Percentiles rank a stretch among this genome's conserved stretches.
phyloP scores from a whole-genome alignment of 2,329 filamentous ascomycete species.

The Coleophoma cylindrospora region DNA sequence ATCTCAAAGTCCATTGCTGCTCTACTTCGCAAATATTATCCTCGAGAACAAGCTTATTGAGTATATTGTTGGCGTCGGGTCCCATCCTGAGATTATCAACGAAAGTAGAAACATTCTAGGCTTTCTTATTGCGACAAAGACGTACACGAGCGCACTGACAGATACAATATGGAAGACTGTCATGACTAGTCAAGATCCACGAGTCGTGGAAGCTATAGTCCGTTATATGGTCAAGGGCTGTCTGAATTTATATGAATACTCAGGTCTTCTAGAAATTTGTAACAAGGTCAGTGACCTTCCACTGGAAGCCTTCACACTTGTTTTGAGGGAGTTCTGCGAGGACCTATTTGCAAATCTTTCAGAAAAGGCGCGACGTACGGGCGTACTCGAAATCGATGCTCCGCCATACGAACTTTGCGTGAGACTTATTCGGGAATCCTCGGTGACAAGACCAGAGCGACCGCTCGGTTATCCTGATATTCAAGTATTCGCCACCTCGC shows the following conservation, averaged over 20 bases:
- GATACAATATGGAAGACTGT: slow-evolving; percentile 83
- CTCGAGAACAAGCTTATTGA: slow-evolving; percentile 67
- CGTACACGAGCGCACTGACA: slow-evolving; percentile 66
- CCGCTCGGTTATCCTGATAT: slow-evolving; percentile 56
- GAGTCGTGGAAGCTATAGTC: slow-evolving; percentile 76
- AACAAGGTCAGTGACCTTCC: slow-evolving; percentile 64
- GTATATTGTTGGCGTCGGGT: slow-evolving; percentile 86
- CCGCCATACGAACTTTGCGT: slow-evolving; percentile 53
- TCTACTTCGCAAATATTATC: slow-evolving; percentile 66
- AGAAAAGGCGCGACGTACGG: slow-evolving; percentile 36
- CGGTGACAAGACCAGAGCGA: slow-evolving; percentile 46
- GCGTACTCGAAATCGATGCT: slow-evolving; percentile 29
- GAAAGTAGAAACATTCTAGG: slow-evolving; percentile 80
- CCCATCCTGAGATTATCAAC: slow-evolving; percentile 83
- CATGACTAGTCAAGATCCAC: slow-evolving; percentile 73
- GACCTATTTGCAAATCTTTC: slow-evolving; percentile 45
- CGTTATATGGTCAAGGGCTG: slow-evolving; percentile 50
- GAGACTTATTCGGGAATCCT: slow-evolving; percentile 68
- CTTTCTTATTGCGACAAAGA: slow-evolving; percentile 76
- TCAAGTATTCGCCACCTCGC: slow-evolving; percentile 56
- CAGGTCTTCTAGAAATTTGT: slow-evolving; percentile 59
- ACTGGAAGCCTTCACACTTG: slow-evolving; percentile 54
- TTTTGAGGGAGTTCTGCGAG: slow-evolving; percentile 59
- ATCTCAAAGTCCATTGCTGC: slow-evolving; percentile 48
- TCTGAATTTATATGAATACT: slow-evolving; percentile 40